phyloP scores from a whole-genome alignment of 2,329 filamentous ascomycete species.

The Diaporthe sp. region DNA sequence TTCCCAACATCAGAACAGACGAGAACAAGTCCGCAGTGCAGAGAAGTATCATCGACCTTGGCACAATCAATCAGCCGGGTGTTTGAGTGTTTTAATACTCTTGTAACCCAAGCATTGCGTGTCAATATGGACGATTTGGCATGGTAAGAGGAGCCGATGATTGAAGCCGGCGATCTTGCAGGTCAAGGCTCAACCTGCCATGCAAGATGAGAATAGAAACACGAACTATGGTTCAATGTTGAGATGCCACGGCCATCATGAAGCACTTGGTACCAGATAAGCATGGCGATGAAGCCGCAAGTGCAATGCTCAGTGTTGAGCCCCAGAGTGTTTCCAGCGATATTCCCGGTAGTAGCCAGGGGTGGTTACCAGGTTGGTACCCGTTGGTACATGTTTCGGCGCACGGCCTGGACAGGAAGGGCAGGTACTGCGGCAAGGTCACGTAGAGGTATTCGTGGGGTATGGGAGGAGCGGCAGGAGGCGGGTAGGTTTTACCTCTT shows the following conservation, averaged over 20 bases:
- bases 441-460: conserved; percentile 22
- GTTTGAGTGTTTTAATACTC: conserved; percentile 31
- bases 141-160: conserved; percentile 35
- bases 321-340: conserved; percentile 25
- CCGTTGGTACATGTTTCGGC: conserved; percentile 12
- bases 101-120: neutral
- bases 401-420: conserved; percentile 16
- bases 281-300: conserved; percentile 32
- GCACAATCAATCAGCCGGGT: conserved; percentile 25
- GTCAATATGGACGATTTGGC: conserved; percentile 22
- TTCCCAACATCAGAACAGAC: conserved; percentile 32
- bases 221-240: conserved; percentile 28
- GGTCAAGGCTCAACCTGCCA: conserved; percentile 33
- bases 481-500: conserved; percentile 28
- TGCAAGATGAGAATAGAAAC: conserved; percentile 32
- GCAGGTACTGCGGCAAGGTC: conserved; percentile 8
- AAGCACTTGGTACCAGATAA: conserved; percentile 32
- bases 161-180: conserved; percentile 33
- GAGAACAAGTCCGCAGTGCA: conserved; percentile 10
- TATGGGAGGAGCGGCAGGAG: conserved; percentile 13
- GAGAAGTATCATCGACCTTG: conserved; percentile 25
- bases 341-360: conserved; percentile 24
- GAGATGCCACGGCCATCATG: conserved; percentile 35
- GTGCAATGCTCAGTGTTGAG: conserved; percentile 27
- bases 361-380: conserved; percentile 2